Evolutionary conservation across 2,329 filamentous ascomycete species (phyloP).

Genomic region (Allantophomopsis cytisporea): DNA sequence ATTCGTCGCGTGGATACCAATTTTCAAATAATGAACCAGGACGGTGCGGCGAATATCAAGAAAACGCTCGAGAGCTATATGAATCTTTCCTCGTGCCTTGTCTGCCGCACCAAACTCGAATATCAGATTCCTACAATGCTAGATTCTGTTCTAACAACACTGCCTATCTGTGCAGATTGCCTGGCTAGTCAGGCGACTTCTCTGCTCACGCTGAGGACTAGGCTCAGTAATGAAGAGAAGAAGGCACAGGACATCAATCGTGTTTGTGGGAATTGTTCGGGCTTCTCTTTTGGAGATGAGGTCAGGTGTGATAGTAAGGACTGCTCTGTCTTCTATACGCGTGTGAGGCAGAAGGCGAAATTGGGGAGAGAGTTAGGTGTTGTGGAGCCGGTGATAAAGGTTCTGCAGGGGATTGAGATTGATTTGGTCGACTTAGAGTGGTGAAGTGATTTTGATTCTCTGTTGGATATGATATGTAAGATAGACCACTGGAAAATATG

Average conservation of each 20-base stretch:
- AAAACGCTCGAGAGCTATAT: conserved; percentile 93
- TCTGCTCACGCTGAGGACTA: conserved; percentile 47
- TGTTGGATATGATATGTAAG: no score
- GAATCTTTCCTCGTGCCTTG: conserved; percentile 63
- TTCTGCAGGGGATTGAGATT: conserved; percentile 19
- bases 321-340: conserved; percentile 82
- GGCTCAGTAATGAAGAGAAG: conserved; percentile 49
- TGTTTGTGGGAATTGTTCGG: conserved; percentile 72
- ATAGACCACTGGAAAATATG: no score
- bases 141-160: conserved; percentile 10
- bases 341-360: conserved; percentile 45
- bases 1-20: conserved; percentile 36
- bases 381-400: conserved; percentile 23
- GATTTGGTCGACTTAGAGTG: conserved; percentile 14
- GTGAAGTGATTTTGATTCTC: conserved; percentile 4
- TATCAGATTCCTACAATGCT: conserved; percentile 11
- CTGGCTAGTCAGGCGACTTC: conserved; percentile 39
- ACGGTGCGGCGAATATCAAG: conserved; percentile 24
- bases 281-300: conserved; percentile 57
- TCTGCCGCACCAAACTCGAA: conserved; percentile 43
- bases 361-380: conserved; percentile 21
- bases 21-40: conserved; percentile 15
- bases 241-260: conserved; percentile 48
- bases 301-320: conserved; percentile 84
- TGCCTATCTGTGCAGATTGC: conserved; percentile 45